These are phyloP conservation scores for Isatis tinctoria DNA, from an alignment of 345 rosid genomes.

Conservation along the genomic window DNA sequence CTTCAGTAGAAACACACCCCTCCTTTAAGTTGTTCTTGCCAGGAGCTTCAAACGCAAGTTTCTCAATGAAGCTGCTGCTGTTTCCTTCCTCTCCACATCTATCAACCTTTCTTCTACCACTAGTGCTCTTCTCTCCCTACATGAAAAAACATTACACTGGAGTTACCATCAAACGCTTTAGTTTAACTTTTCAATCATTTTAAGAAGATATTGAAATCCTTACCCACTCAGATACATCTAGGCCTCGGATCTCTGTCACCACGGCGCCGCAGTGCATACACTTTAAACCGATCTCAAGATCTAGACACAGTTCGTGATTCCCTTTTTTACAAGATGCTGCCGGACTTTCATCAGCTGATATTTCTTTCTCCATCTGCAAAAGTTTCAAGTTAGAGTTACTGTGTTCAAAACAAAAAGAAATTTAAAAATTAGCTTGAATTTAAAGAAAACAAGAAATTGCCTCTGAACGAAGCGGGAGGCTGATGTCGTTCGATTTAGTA, in stretches of 20 bases:
- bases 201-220: conserved; percentile 15
- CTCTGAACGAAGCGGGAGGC: not conserved
- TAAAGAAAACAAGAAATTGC: conserved; percentile 15
- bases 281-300: conserved; percentile 45
- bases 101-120: conserved; percentile 17
- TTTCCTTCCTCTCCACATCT: conserved; percentile 20
- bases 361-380: conserved; percentile 20
- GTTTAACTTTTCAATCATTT: not conserved
- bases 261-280: conserved; percentile 45
- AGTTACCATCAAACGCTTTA: conserved; percentile 10
- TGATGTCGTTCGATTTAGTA: not conserved
- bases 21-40: conserved; percentile 4
- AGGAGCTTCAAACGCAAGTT: conserved; percentile 8
- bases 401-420: not conserved
- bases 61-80: conserved; percentile 10
- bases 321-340: conserved; percentile 30
- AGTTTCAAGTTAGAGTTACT: not conserved
- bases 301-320: conserved; percentile 34
- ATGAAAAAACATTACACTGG: not conserved
- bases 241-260: conserved; percentile 29
- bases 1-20: conserved; percentile 20
- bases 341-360: conserved; percentile 14
- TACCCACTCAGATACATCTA: conserved; percentile 20
- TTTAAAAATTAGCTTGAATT: not conserved
- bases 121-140: conserved; percentile 23